A percentile compares a stretch with the other conserved stretches of the same genome.
phyloP scores from a whole-genome alignment of 352 stramenopile species.

The Globisporangium orthogonon region DNA sequence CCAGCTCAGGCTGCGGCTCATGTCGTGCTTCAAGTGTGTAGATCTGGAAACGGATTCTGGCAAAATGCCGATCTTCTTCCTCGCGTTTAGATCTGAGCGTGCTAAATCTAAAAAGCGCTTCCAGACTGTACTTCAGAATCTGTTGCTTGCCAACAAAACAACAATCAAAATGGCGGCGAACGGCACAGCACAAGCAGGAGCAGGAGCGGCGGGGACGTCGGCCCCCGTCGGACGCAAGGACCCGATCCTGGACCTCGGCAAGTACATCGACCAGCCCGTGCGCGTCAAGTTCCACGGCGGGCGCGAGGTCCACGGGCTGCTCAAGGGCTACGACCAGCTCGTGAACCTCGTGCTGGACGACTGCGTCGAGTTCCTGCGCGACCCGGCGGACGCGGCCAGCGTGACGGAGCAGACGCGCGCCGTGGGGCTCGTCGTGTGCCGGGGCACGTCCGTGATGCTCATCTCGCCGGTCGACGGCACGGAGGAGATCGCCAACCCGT shows the following conservation, averaged over 20 bases:
- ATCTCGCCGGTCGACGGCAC: conserved; percentile 89
- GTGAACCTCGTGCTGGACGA: conserved; percentile 97
- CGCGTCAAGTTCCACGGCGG: conserved; percentile 94
- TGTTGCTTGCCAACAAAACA: no score
- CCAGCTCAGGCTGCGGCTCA: conserved; percentile 38
- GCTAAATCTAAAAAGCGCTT: not conserved
- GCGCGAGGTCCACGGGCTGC: conserved; percentile 86
- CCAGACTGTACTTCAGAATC: not conserved
- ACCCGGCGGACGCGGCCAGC: conserved; percentile 86
- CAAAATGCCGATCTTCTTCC: not conserved
- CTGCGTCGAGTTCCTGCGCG: conserved; percentile 92
- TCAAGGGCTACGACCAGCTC: conserved; percentile 96
- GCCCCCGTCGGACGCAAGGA: conserved; percentile 39
- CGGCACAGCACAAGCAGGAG: conserved; percentile 15
- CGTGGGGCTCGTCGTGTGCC: conserved; percentile 92
- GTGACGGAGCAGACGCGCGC: conserved; percentile 89
- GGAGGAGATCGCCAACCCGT: conserved; percentile 90
- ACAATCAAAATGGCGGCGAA: conserved; percentile 44
- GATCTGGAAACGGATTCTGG: conserved; percentile 13
- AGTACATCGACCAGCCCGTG: conserved; percentile 93
- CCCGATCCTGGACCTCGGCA: conserved; percentile 92
- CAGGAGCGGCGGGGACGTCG: conserved; percentile 17
- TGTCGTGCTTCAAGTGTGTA: conserved; percentile 22
- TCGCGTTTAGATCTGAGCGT: not conserved
- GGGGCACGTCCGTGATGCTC: conserved; percentile 89